Evolutionary conservation across 441 rosid genomes (phyloP).

Genomic region (Adansonia rubrostipa): DNA sequence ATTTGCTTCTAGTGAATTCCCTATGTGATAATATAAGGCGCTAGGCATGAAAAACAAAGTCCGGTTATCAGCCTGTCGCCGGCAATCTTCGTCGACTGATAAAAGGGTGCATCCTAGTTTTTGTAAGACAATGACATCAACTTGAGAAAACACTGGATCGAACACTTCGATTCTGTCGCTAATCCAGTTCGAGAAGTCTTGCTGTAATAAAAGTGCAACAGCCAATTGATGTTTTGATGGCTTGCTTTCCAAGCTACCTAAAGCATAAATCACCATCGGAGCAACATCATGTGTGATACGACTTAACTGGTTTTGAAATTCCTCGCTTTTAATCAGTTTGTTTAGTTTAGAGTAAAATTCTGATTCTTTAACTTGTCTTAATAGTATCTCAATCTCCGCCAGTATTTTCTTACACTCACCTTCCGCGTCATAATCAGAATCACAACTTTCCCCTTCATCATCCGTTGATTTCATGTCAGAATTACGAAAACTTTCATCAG

Average conservation of each 20-base stretch:
- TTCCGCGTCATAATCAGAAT: neutral
- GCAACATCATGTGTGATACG: neutral
- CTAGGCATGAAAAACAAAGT: neutral
- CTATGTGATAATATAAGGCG: accelerated
- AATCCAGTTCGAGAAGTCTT: neutral
- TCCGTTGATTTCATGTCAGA: neutral
- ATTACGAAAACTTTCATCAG: too few relatives aligned
- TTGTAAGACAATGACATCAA: neutral
- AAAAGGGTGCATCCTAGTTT: neutral
- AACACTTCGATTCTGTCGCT: neutral
- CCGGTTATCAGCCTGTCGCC: neutral
- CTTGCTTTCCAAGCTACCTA: neutral
- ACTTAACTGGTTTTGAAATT: neutral
- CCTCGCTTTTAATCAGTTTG: neutral
- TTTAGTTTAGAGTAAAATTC: neutral
- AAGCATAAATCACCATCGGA: neutral
- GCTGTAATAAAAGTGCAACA: neutral
- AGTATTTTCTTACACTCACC: neutral
- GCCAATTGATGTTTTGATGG: neutral
- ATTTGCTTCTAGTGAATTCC: neutral
- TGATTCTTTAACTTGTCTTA: neutral
- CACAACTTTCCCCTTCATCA: neutral
- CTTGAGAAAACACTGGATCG: neutral
- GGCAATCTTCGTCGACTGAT: neutral
- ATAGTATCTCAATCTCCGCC: neutral